Conservation (phyloP, 2,329 filamentous ascomycete species). For the Ceratocystis cubensis region DNA sequence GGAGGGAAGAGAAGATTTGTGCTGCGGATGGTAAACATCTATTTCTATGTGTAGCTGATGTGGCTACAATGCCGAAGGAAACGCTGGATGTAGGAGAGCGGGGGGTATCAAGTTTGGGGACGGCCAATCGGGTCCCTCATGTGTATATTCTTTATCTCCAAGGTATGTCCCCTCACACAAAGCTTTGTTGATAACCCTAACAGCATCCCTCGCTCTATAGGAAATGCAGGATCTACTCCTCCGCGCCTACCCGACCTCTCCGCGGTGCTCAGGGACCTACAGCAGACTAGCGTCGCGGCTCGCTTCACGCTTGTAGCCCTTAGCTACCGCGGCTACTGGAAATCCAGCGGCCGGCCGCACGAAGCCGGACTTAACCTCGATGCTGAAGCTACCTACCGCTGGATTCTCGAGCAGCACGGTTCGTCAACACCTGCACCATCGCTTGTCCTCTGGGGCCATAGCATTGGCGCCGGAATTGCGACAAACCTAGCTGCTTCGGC, state of each 20-base stretch:
- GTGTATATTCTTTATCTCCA: conserved; percentile 48
- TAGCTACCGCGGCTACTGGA: conserved; percentile 67
- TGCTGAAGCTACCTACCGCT: conserved; percentile 49
- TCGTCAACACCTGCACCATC: conserved; percentile 25
- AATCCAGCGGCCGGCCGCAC: conserved; percentile 55
- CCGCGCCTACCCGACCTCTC: conserved; percentile 46
- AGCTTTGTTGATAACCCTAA: background rate
- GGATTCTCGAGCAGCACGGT: conserved; percentile 40
- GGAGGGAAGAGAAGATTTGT: conserved; percentile 50
- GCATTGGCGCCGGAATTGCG: conserved; percentile 60
- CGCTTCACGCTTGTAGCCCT: conserved; percentile 41
- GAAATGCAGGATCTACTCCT: conserved; percentile 47
- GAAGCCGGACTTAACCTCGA: conserved; percentile 60
- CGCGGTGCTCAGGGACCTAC: conserved; percentile 36
- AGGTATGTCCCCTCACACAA: conserved; percentile 29
- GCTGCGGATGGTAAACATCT: conserved; percentile 54
- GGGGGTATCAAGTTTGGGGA: conserved; percentile 17
- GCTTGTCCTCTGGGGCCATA: conserved; percentile 63
- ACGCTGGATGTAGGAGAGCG: background rate
- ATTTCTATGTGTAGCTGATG: conserved; percentile 43
- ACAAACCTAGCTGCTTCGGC: conserved; percentile 43
- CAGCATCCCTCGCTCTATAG: conserved; percentile 27
- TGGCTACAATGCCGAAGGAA: conserved; percentile 24
- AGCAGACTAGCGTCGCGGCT: conserved; percentile 29
- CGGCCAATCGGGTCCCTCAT: background rate